Base-by-base conservation (phyloP, 2,329 filamentous ascomycete genomes). In the Trichophyton equinum region DNA sequence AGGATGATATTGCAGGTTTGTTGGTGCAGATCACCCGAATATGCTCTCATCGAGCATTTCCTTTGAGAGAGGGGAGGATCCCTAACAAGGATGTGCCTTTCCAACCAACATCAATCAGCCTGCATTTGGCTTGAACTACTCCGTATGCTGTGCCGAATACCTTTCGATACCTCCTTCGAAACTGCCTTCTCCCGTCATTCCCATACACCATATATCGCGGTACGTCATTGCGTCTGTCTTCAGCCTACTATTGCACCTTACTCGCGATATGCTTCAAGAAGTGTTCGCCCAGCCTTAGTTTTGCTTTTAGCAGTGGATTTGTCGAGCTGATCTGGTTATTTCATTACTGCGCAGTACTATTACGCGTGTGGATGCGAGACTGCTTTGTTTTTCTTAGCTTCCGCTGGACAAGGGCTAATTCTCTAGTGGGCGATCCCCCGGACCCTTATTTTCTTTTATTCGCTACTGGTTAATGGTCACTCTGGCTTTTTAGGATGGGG, bases 371-470 rank as follows among this genome's bases (percentile, higher is more conserved):
- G 49, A 33, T 55, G 49, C 30, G 25, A 18, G 47, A 15, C 40
- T 61, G 58, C 61, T 63, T 63, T 59, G 56, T 60, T 63, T 62
- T 63, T 59, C 57, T 55, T 60, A 63, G 58, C 44, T 59, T 59
- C 59, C 60, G 59, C 60, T 57, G 57, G 57, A 60, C 62, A 63
- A 61, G 62, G 62, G 62, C 60, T 61, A 58, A 57, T 56, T 61
- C 53, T 27, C 59, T 61, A 61, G 59, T 58, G 38, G 62, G 59
- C 57, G 62, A 63, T 63, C 62, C 44, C 59, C 51, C 55, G 40
- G 55, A 57, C 55, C 55, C 55, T 57, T 57, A 57, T 42, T 57
- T 44, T 33, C 11, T 57, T 42, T 57, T 42, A 25, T 57, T 44
- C 40, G 33, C 40, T 57, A 25, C 40, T 57, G 36, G 40, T 57